Base-by-base conservation (phyloP, 73 alveolate genomes). In the Stentor roeselii region DNA sequence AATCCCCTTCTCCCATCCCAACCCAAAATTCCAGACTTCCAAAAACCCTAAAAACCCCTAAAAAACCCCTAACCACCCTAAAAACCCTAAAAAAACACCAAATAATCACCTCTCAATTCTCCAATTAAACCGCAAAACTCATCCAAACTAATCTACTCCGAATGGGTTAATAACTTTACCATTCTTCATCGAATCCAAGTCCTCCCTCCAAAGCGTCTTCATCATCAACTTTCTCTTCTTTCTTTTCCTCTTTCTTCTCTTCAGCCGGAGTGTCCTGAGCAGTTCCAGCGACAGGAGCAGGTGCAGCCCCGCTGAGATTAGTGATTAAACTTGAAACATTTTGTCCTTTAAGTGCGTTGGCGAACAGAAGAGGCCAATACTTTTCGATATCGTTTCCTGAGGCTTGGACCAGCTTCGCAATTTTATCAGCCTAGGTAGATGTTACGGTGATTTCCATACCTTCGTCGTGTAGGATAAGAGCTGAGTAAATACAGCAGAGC, bases 371-470 rank as follows among this genome's bases (percentile, higher is more conserved):
- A 42, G 98, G 97, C 94, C 96, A 94, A 93, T 92, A 94, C 40
- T 92, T 90, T 87, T 94, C 98, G 59, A 94, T 96, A 78, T 89
- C 91, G 86, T 94, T 94, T 50, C 98, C 97, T 59, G 97, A 92
- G 11, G 96, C 97, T 87, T 88, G 82, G 59, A 94, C 82, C 35
- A 94, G 83, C 83, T 92, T 94, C 77, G 90, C 78, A 40, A 94
- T 77, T 83, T 94, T 92, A 86, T 94, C 98, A 14, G 97, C 82
- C 32, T n/a, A n/a, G n/a, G n/a, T n/a, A n/a, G n/a, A n/a, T n/a
- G n/a, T n/a, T n/a, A n/a, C n/a, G n/a, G 82, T 32, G 82, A 67
- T 67, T 89, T 89, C 97, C 36, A 75, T 78, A 74, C 94, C 97
- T 59, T 84, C 97, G 80, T 94, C 98, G 77, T 87, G 94, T 75